These are phyloP conservation scores for Suillus hirtellus DNA, from an alignment of 768 basidiomycete species.

Conservation along the genomic window DNA sequence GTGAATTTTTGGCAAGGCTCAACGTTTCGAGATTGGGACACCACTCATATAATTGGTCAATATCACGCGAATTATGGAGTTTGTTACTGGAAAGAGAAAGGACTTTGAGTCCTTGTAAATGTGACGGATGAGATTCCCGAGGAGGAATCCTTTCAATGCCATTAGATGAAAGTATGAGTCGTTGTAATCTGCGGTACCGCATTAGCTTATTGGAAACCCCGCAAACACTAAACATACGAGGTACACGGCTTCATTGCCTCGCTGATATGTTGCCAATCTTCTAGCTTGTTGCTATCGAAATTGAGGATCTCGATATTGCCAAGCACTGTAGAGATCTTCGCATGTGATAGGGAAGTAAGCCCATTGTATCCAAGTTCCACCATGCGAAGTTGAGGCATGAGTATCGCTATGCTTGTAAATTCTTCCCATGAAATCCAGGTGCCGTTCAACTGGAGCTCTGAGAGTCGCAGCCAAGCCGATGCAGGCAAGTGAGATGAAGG, in stretches of 20 bases:
- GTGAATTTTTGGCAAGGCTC: conserved; percentile 61
- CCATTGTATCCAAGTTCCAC: conserved; percentile 76
- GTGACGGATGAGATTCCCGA: conserved; percentile 16
- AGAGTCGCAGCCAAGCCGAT: conserved; percentile 50
- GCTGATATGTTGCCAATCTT: conserved; percentile 55
- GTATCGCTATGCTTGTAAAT: conserved; percentile 47
- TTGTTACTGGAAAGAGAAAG: conserved; percentile 66
- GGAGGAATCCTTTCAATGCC: conserved; percentile 49
- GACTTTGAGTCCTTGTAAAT: conserved; percentile 46
- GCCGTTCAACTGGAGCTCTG: conserved; percentile 71
- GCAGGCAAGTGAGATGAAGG: conserved; percentile 35
- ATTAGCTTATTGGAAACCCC: background rate
- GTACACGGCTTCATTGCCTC: conserved; percentile 44
- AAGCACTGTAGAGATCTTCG: conserved; percentile 14
- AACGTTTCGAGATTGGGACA: conserved; percentile 66
- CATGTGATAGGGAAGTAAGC: conserved; percentile 37
- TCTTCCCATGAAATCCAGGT: conserved; percentile 75
- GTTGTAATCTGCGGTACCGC: conserved; percentile 49
- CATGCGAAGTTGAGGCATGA: conserved; percentile 54
- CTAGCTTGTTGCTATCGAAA: conserved; percentile 66
- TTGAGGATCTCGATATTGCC: conserved; percentile 55
- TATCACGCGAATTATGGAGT: conserved; percentile 56
- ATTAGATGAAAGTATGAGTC: conserved; percentile 69
- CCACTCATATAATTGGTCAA: conserved; percentile 70
- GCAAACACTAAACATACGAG: conserved; percentile 37